A percentile compares a stretch with the other conserved stretches of the same genome.
Conservation (phyloP, 108 stramenopile species). For the Fragilariopsis cylindrus region DNA sequence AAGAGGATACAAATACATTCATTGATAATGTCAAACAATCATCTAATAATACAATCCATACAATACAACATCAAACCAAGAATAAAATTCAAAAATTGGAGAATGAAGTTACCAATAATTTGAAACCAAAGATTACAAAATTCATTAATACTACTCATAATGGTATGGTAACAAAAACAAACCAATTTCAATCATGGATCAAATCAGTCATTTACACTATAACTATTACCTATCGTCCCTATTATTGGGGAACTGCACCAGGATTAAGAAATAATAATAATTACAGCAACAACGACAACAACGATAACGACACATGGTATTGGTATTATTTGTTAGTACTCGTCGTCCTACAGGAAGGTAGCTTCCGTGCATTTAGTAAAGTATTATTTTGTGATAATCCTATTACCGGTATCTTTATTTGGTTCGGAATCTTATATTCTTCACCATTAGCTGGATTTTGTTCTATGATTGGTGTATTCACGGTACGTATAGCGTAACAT, state of each 20-base stretch:
- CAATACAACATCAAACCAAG: neutral
- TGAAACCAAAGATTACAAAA: neutral
- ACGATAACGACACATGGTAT: neutral
- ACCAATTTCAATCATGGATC: conserved; percentile 7
- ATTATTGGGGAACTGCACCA: conserved; percentile 15
- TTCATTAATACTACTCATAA: neutral
- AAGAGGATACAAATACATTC: neutral
- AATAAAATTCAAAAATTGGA: neutral
- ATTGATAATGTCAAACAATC: neutral
- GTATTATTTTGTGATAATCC: conserved; percentile 46
- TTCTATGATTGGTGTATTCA: conserved; percentile 12
- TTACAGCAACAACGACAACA: neutral
- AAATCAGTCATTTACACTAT: neutral
- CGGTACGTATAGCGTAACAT: conserved; percentile 5
- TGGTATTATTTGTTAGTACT: neutral
- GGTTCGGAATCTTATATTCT: conserved; percentile 27
- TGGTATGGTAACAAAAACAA: neutral
- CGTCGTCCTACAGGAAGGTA: conserved; percentile 18
- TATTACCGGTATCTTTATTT: conserved; percentile 33
- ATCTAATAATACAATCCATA: neutral
- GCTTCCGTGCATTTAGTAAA: conserved; percentile 28
- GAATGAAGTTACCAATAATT: neutral
- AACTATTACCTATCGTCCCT: conserved; percentile 1
- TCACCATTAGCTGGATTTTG: conserved; percentile 24
- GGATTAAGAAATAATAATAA: neutral